phyloP scores from a whole-genome alignment of 768 basidiomycete genomes.

The Collybia mongolica region DNA sequence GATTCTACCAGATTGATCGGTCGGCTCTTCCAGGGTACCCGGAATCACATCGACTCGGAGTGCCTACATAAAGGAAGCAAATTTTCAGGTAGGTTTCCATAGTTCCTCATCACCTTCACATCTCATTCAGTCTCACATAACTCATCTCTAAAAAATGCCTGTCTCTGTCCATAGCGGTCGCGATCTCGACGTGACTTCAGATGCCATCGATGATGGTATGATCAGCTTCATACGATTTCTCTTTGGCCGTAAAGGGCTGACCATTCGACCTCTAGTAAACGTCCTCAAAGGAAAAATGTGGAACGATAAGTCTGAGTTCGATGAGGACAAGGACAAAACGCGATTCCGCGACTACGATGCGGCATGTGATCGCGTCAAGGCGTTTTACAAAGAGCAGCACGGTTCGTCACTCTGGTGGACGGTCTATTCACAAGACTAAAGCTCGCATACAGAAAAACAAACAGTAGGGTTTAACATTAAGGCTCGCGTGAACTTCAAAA shows the following conservation, averaged over 20 bases:
- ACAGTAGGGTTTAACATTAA: slow-evolving; percentile 83
- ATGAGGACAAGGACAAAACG: slow-evolving; percentile 62
- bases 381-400: slow-evolving; percentile 78
- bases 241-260: neutral
- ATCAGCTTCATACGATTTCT: neutral
- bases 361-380: slow-evolving; percentile 77
- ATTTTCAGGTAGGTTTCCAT: neutral
- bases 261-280: slow-evolving; percentile 48
- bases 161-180: slow-evolving; percentile 20
- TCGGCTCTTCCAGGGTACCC: neutral
- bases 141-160: slow-evolving; percentile 23
- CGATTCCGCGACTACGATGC: slow-evolving; percentile 71
- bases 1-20: neutral
- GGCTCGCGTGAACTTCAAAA: slow-evolving; percentile 73
- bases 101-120: neutral
- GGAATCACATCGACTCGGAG: neutral
- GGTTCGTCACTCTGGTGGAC: slow-evolving; percentile 34
- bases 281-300: slow-evolving; percentile 60
- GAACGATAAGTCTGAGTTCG: slow-evolving; percentile 59
- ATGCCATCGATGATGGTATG: slow-evolving; percentile 48
- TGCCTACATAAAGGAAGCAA: slow-evolving; percentile 6
- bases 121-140: neutral
- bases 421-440: neutral
- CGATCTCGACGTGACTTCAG: slow-evolving; percentile 44
- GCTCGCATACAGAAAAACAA: slow-evolving; percentile 65